Evolutionary conservation across 345 rosid genomes (phyloP).

Genomic region (Moricandia arvensis): DNA sequence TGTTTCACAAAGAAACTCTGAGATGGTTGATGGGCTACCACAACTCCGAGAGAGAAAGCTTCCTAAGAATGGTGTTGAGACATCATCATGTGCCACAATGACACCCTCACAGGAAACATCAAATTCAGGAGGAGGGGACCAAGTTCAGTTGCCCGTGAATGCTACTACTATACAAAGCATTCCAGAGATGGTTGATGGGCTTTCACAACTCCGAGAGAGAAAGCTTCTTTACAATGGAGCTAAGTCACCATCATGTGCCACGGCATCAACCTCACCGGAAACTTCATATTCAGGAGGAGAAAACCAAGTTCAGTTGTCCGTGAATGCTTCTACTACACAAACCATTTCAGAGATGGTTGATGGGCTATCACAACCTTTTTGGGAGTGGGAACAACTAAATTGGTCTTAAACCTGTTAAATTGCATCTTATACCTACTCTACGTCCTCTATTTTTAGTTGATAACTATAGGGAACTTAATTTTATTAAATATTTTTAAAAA

Average conservation of each 20-base stretch:
- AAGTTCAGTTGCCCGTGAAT: not conserved
- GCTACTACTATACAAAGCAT: constrained; percentile 12
- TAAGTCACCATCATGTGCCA: constrained; percentile 17
- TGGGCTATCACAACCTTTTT: constrained; percentile 38
- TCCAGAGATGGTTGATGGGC: constrained; percentile 25
- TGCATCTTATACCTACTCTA: not conserved
- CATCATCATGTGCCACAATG: constrained; percentile 10
- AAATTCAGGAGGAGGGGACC: constrained; percentile 6
- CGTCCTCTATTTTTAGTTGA: not conserved
- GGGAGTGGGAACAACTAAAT: constrained; percentile 42
- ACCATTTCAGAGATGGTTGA: constrained; percentile 28
- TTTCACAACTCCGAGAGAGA: constrained; percentile 24
- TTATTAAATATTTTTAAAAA: not conserved
- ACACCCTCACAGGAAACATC: constrained; percentile 24
- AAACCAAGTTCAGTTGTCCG: constrained; percentile 8
- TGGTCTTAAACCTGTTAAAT: constrained; percentile 3
- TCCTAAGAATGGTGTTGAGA: constrained; percentile 11
- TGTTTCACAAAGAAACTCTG: constrained; percentile 17
- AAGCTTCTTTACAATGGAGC: constrained; percentile 4
- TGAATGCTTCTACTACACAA: constrained; percentile 16
- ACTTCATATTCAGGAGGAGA: constrained; percentile 18
- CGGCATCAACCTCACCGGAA: constrained; percentile 16
- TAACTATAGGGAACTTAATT: not conserved
- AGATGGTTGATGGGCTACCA: constrained; percentile 29
- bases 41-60: constrained; percentile 21